Conservation (phyloP, 768 basidiomycete species). For the Terana coerulea region DNA sequence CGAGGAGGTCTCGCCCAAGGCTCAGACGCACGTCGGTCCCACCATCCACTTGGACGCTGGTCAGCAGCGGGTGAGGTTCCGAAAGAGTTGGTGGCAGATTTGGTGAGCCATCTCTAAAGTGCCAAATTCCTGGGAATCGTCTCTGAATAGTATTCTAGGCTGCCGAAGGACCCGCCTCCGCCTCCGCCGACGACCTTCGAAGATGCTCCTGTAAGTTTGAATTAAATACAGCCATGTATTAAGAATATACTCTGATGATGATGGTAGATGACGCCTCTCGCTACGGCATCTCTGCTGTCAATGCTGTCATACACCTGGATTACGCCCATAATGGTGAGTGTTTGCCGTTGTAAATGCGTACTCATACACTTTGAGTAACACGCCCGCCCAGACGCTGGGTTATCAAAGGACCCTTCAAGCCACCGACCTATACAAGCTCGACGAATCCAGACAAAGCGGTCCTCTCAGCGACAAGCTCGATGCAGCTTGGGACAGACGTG, state of each 20-base stretch:
- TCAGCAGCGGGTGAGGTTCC: slow-evolving; percentile 33
- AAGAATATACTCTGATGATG: background rate
- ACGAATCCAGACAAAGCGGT: slow-evolving; percentile 44
- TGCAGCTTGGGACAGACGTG: slow-evolving; percentile 47
- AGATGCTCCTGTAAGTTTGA: slow-evolving; percentile 43
- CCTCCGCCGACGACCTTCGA: slow-evolving; percentile 51
- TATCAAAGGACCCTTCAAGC: slow-evolving; percentile 73
- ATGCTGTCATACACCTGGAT: slow-evolving; percentile 67
- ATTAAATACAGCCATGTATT: background rate
- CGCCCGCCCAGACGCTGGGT: slow-evolving; percentile 46
- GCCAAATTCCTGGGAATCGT: background rate
- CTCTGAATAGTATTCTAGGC: slow-evolving; percentile 33
- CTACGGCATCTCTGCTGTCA: slow-evolving; percentile 52
- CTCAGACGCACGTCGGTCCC: slow-evolving; percentile 6
- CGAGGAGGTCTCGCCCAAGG: slow-evolving; percentile 1
- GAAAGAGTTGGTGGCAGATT: slow-evolving; percentile 51
- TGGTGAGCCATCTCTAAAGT: slow-evolving; percentile 34
- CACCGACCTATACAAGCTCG: slow-evolving; percentile 71
- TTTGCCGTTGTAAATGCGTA: no score
- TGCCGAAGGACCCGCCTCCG: slow-evolving; percentile 55
- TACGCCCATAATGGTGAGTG: slow-evolving; percentile 48
- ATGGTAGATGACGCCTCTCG: slow-evolving; percentile 51
- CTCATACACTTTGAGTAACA: no score
- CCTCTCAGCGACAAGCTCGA: slow-evolving; percentile 52
- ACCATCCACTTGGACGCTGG: slow-evolving; percentile 26